Percentiles rank a stretch among this genome's conserved stretches.
Evolutionary conservation across 495 filamentous ascomycete species (phyloP).

Genomic region (Penicillium coprophilum): DNA sequence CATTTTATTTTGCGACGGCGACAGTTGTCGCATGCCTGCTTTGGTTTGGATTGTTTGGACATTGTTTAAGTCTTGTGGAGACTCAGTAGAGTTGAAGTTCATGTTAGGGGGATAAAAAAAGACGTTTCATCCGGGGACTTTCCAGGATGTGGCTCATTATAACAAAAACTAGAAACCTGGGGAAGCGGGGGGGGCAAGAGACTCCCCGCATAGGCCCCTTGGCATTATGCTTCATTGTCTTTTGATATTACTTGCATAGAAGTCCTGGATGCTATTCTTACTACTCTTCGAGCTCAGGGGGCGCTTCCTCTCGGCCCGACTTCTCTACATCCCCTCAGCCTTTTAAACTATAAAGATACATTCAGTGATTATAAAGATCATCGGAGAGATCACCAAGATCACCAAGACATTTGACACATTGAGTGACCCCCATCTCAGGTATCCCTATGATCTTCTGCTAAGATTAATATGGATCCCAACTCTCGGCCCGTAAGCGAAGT

Average conservation of each 20-base stretch:
- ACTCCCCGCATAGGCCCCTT: conserved; percentile 24
- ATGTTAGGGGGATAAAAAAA: conserved; percentile 10
- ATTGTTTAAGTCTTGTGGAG: conserved; percentile 16
- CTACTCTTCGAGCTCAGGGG: not conserved
- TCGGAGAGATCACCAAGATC: not conserved
- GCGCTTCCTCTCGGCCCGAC: conserved; percentile 7
- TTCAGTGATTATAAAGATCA: too few species aligned
- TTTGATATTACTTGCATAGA: conserved; percentile 1
- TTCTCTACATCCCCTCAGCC: not conserved
- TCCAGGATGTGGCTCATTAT: not conserved
- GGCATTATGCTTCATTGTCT: not conserved
- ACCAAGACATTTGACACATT: not conserved
- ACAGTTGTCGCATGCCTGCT: conserved; percentile 50
- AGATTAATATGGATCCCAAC: not conserved
- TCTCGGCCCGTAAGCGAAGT: conserved; percentile 3
- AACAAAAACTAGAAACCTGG: conserved; percentile 19
- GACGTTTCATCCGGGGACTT: not conserved
- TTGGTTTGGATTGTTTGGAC: conserved; percentile 29
- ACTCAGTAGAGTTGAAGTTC: not conserved
- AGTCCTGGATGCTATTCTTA: not conserved
- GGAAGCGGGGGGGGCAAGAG: conserved; percentile 19
- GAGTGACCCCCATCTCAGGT: not conserved
- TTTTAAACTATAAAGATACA: not conserved
- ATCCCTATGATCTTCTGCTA: not conserved
- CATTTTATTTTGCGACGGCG: conserved; percentile 49